A percentile compares a stretch with the other conserved stretches of the same genome.
Conservation (phyloP, 257 asterid genomes). For the Solanum phureja region DNA sequence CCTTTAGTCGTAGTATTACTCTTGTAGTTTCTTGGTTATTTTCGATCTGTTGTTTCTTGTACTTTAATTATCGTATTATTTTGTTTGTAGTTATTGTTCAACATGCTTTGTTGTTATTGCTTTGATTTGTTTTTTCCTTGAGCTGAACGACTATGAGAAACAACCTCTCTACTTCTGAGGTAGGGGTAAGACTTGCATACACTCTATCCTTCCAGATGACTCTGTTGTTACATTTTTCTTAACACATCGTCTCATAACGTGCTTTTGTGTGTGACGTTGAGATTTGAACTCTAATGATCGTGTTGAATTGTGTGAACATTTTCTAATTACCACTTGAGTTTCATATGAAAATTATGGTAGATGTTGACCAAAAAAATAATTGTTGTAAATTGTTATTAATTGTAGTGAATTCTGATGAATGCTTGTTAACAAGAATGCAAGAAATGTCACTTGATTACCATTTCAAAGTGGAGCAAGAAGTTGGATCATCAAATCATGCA, state of each 20-base stretch:
- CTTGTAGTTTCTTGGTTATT: not conserved
- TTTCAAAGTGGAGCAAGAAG: conserved; percentile 68
- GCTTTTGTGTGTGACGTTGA: not conserved
- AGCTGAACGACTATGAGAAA: not conserved
- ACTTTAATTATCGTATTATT: not conserved
- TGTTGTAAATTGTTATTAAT: not conserved
- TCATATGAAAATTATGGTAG: not conserved
- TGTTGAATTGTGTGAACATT: not conserved
- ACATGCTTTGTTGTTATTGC: not conserved
- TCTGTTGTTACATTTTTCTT: not conserved
- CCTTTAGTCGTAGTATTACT: not conserved
- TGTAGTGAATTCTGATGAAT: conserved; percentile 55
- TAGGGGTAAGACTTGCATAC: not conserved
- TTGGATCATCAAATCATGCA: conserved; percentile 41
- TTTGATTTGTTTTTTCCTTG: not conserved
- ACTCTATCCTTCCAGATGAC: not conserved
- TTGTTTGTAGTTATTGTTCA: not conserved
- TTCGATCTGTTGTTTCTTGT: not conserved
- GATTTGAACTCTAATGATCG: not conserved
- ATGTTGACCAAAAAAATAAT: not conserved
- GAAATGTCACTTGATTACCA: conserved; percentile 67
- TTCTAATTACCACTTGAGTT: not conserved
- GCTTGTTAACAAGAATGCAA: conserved; percentile 65
- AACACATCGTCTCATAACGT: not conserved
- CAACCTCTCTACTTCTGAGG: not conserved